Base-by-base conservation (phyloP, 75 land plant genomes). In the Selaginella tamariscina region DNA sequence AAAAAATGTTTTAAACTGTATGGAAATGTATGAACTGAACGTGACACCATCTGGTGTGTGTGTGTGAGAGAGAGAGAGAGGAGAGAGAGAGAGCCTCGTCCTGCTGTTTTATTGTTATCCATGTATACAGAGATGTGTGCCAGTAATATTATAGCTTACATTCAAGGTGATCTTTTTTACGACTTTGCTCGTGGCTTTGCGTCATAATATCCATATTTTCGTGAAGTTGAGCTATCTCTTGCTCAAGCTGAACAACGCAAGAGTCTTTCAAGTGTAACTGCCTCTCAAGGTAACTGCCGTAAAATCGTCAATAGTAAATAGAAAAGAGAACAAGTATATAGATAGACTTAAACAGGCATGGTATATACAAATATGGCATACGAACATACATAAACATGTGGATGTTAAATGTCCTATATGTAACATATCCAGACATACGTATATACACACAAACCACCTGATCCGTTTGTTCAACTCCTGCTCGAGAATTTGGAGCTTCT, bases 181-280 rank as follows among this genome's bases (percentile, higher is more conserved):
- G 21, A 1, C 32, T 18, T 32, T 67, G 15, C 26, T 32, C 69
- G 8, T 9, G 23, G 5, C 23, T 24, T 31, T 32, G 56, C 1
- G 32, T 32, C 20, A 32, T 1, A 29, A 29, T 31, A 33, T 31
- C 32, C 24, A 44, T 44, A 2, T 22, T 26, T 13, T n/a, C 29
- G 11, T 33, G 56, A 21, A 31, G 24, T 13, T 31, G 32, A 1
- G 56, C 21, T 11, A 67, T 21, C 56, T 67, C 69, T 67, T 67
- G 69, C 26, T 67, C 69, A 2, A 67, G 56, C 21, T 44, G 69
- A 67, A 31, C 8, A 18, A 67, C 69, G 23, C 23, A n/a, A 1
- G 44, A 28, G 15, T 67, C 69, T 24, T 31, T 67, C 22, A 33
- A 33, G 27, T 22, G 11, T 2, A 67, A 55, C 56, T 67, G 32